Evolutionary conservation across 2,329 filamentous ascomycete species (phyloP).

Genomic region (Microdochium bolleyi): DNA sequence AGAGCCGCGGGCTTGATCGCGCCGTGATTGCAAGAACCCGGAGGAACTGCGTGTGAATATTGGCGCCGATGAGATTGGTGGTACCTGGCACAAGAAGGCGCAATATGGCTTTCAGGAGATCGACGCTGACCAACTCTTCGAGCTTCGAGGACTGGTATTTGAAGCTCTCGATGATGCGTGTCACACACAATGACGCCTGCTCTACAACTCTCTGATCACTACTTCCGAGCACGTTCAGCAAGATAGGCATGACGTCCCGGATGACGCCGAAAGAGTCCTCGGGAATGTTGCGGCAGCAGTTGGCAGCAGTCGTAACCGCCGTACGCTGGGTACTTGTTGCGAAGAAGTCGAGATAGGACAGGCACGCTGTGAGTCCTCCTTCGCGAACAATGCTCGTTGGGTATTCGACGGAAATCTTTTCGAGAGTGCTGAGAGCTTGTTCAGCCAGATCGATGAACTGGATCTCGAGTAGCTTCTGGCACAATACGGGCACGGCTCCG

Average conservation of each 20-base stretch:
- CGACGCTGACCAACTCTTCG: slow-evolving; percentile 85
- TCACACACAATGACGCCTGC: slow-evolving; percentile 91
- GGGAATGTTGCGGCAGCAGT: slow-evolving; percentile 95
- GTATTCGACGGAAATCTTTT: slow-evolving; percentile 96
- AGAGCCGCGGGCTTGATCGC: slow-evolving; percentile 77
- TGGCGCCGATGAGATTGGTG: slow-evolving; percentile 88
- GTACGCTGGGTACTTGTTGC: slow-evolving; percentile 94
- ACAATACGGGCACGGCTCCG: slow-evolving; percentile 89
- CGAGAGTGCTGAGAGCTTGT: slow-evolving; percentile 89
- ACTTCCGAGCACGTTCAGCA: slow-evolving; percentile 83
- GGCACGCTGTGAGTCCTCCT: slow-evolving; percentile 88
- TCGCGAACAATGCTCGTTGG: slow-evolving; percentile 92
- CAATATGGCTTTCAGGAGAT: slow-evolving; percentile 76
- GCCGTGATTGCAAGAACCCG: slow-evolving; percentile 86
- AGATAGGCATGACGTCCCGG: slow-evolving; percentile 90
- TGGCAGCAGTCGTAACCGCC: slow-evolving; percentile 93
- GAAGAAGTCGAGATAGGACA: slow-evolving; percentile 96
- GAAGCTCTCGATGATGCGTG: slow-evolving; percentile 94
- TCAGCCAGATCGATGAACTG: slow-evolving; percentile 96
- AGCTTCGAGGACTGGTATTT: slow-evolving; percentile 80
- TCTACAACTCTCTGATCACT: slow-evolving; percentile 96
- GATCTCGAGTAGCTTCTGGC: slow-evolving; percentile 91
- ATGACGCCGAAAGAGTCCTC: slow-evolving; percentile 90
- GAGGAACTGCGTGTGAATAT: slow-evolving; percentile 94
- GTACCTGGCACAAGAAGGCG: slow-evolving; percentile 86